Evolutionary conservation across 768 basidiomycete species (phyloP).

Genomic region (Ephemerocybe angulata): DNA sequence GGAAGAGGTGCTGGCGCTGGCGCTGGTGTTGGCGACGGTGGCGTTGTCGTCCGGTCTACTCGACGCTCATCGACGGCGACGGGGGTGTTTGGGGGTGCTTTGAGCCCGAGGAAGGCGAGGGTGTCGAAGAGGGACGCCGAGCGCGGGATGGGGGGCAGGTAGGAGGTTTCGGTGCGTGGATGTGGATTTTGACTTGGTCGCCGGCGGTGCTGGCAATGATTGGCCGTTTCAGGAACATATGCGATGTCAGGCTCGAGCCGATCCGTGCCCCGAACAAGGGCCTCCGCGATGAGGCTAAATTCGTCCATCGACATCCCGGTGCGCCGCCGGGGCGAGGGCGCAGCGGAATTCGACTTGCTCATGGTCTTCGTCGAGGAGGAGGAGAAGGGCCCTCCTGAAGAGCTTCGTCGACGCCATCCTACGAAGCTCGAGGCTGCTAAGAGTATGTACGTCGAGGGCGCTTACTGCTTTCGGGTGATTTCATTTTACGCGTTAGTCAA

Average conservation of each 20-base stretch:
- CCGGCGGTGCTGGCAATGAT: background rate
- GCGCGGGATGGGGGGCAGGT: background rate
- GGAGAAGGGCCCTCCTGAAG: background rate
- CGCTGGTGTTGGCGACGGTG: background rate
- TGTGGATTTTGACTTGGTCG: background rate
- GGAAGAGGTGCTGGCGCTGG: background rate
- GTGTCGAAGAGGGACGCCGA: constrained; percentile 1
- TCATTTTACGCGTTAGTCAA: background rate
- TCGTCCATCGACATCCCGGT: background rate
- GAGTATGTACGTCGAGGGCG: background rate
- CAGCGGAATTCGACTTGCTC: background rate
- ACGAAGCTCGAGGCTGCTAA: background rate
- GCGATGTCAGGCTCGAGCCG: background rate
- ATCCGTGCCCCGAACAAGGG: background rate
- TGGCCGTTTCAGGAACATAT: background rate
- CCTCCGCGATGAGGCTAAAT: background rate
- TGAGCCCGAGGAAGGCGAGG: background rate
- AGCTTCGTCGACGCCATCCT: background rate
- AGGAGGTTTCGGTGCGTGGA: background rate
- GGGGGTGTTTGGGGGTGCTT: background rate
- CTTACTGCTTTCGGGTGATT: background rate
- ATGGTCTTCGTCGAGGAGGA: too few species aligned
- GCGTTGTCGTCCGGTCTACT: background rate
- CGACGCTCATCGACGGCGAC: background rate
- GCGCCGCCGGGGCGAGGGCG: background rate